phyloP scores from a whole-genome alignment of 2,329 filamentous ascomycete species.

The Plectosphaerella sp. region DNA sequence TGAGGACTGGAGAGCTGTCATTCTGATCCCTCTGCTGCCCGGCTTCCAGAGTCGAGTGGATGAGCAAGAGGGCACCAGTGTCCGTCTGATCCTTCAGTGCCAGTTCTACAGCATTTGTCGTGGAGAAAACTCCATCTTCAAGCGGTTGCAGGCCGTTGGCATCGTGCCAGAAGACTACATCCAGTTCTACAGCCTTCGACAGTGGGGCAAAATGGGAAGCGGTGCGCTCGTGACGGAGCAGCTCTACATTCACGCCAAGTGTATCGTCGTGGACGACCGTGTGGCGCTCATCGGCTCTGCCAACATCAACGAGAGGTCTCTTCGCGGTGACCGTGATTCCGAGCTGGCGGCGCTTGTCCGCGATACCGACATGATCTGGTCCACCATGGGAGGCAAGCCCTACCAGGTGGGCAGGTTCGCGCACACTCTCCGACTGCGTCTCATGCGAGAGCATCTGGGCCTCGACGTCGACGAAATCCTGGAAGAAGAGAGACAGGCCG shows the following conservation, averaged over 20 bases:
- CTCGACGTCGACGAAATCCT: conserved; percentile 88
- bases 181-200: conserved; percentile 84
- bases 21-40: conserved; percentile 94
- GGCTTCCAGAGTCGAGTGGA: conserved; percentile 97
- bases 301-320: conserved; percentile 97
- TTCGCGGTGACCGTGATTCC: conserved; percentile 88
- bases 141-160: conserved; percentile 68
- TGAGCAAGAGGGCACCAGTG: conserved; percentile 87
- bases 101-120: conserved; percentile 96
- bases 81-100: conserved; percentile 93
- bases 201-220: conserved; percentile 88
- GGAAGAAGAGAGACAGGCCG: conserved; percentile 69
- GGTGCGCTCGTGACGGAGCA: conserved; percentile 89
- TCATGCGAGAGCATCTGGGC: conserved; percentile 97
- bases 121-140: conserved; percentile 88
- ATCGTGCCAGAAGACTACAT: conserved; percentile 96
- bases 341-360: conserved; percentile 87
- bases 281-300: conserved; percentile 93
- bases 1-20: conserved; percentile 85
- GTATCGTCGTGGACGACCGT: conserved; percentile 92
- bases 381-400: conserved; percentile 83
- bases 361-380: conserved; percentile 89
- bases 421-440: conserved; percentile 83
- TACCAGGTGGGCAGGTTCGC: conserved; percentile 91
- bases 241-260: conserved; percentile 96